Evolutionary conservation across 179 eudicot genomes (phyloP).

Genomic region (Silene coronaria): DNA sequence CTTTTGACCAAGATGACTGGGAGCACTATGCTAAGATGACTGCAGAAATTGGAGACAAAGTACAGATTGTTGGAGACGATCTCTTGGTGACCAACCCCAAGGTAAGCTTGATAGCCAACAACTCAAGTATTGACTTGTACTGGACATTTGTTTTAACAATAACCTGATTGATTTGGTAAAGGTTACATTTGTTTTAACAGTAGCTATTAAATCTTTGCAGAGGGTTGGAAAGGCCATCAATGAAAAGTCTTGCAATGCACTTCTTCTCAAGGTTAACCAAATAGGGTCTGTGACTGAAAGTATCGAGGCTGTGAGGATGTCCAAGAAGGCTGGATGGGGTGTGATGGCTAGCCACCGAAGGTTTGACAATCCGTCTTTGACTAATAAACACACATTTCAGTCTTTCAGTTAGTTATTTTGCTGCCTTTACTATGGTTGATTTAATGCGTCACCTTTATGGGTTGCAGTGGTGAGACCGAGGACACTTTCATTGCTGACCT

Average conservation of each 20-base stretch:
- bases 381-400: background rate
- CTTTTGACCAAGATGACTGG: conserved; percentile 99
- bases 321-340: conserved; percentile 93
- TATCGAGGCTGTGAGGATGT: conserved; percentile 95
- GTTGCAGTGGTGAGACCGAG: conserved; percentile 87
- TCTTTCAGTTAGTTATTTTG: background rate
- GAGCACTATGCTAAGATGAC: conserved; percentile 72
- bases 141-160: background rate
- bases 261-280: conserved; percentile 92
- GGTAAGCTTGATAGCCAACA: conserved; percentile 32
- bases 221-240: conserved; percentile 78
- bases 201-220: conserved; percentile 29
- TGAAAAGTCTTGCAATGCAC: conserved; percentile 72
- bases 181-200: background rate
- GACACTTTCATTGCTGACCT: conserved; percentile 98
- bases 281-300: conserved; percentile 94
- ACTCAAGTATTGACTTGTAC: too few relatives aligned
- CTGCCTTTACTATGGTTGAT: conserved; percentile 7
- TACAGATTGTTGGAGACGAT: conserved; percentile 96
- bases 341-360: conserved; percentile 98
- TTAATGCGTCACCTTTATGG: conserved; percentile 1
- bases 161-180: background rate
- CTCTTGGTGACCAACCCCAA: conserved; percentile 91
- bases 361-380: conserved; percentile 24
- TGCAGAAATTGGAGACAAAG: conserved; percentile 53